Evolutionary conservation across 305 asterid genomes (phyloP).

Genomic region (Striga hermonthica): DNA sequence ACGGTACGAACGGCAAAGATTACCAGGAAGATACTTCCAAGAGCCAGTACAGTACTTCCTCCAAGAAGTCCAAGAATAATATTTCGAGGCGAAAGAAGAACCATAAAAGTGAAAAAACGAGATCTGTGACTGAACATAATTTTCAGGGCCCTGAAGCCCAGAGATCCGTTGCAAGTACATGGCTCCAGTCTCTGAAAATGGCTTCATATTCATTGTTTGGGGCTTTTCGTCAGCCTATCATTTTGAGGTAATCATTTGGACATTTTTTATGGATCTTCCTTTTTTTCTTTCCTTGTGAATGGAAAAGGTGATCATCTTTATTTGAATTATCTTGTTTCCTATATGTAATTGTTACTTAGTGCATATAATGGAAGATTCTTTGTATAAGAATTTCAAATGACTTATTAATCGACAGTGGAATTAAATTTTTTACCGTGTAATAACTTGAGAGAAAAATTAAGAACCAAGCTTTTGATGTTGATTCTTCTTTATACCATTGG

Average conservation of each 20-base stretch:
- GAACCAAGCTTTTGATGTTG: too few relatives aligned
- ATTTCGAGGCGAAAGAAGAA: slow-evolving; percentile 58
- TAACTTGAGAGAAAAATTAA: too few relatives aligned
- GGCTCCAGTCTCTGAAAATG: slow-evolving; percentile 56
- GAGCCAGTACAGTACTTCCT: slow-evolving; percentile 29
- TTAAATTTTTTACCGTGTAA: too few relatives aligned
- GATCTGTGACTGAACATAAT: slow-evolving; percentile 31
- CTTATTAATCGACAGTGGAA: not conserved
- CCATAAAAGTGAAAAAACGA: slow-evolving; percentile 44
- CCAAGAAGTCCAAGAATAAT: slow-evolving; percentile 38
- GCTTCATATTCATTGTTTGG: slow-evolving; percentile 57
- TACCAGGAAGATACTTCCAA: slow-evolving; percentile 33
- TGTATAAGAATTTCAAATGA: not conserved
- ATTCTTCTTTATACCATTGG: not conserved
- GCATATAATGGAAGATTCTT: not conserved
- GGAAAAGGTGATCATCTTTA: slow-evolving; percentile 9
- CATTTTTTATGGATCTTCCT: slow-evolving; percentile 11
- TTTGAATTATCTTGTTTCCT: slow-evolving; percentile 11
- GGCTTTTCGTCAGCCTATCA: slow-evolving; percentile 83
- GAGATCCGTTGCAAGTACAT: slow-evolving; percentile 40
- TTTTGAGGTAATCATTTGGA: slow-evolving; percentile 58
- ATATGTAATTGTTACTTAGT: slow-evolving; percentile 20
- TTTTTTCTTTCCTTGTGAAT: slow-evolving; percentile 3
- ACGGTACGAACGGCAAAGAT: slow-evolving; percentile 38
- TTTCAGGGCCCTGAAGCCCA: slow-evolving; percentile 36